These are phyloP conservation scores for Sarocladium brachiariae DNA, from an alignment of 2,329 filamentous ascomycete species.

Conservation along the genomic window DNA sequence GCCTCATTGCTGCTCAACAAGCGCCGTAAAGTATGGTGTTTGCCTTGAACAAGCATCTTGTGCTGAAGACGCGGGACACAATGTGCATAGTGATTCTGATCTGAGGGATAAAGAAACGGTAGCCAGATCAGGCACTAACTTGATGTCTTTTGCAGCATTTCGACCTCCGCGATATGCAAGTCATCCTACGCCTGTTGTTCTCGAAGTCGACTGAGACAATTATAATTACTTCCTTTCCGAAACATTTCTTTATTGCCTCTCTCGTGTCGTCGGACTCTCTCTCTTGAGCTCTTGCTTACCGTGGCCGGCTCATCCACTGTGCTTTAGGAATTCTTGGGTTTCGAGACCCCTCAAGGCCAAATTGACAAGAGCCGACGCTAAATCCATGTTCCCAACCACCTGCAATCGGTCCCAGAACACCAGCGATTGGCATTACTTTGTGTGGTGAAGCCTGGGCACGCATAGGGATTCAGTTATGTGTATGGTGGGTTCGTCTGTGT, in stretches of 20 bases:
- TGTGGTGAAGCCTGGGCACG: background rate
- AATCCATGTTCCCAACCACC: slow-evolving; percentile 5
- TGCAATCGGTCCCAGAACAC: background rate
- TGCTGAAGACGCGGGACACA: background rate
- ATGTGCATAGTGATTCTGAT: background rate
- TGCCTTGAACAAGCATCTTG: background rate
- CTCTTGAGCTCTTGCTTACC: background rate
- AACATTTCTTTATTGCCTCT: background rate
- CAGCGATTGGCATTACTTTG: background rate
- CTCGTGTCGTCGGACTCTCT: background rate
- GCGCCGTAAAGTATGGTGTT: background rate
- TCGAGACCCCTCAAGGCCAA: background rate
- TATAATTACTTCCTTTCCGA: background rate
- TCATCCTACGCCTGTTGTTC: background rate
- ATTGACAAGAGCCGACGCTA: slow-evolving; percentile 8
- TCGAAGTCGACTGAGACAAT: background rate
- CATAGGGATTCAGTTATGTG: background rate
- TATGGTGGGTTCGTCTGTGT: background rate
- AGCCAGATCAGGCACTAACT: background rate
- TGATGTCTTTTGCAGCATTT: background rate
- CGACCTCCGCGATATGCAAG: slow-evolving; percentile 1
- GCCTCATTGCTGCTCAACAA: no score
- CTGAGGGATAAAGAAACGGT: slow-evolving; percentile 6
- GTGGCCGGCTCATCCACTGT: background rate
- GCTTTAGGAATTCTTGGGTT: background rate